Evolutionary conservation across 2,329 filamentous ascomycete species (phyloP).

Genomic region (Colletotrichum sp.): DNA sequence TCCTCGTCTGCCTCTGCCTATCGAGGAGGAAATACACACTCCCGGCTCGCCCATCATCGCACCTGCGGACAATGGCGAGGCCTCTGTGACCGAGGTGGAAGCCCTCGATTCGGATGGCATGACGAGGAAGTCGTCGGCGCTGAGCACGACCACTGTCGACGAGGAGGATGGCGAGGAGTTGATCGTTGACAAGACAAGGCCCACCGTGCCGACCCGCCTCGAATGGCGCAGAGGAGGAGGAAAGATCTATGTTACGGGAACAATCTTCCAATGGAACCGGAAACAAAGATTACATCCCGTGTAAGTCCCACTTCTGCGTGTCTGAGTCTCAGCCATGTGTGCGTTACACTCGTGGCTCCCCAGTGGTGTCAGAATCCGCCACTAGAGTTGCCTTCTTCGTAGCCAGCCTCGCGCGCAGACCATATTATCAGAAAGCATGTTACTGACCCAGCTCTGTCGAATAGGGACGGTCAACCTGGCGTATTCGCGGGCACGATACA

Average conservation of each 20-base stretch:
- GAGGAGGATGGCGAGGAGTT: constrained; percentile 82
- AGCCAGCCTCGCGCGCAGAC: neutral
- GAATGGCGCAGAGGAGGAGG: constrained; percentile 87
- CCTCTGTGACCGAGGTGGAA: constrained; percentile 58
- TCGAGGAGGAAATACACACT: constrained; percentile 88
- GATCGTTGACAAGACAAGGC: constrained; percentile 74
- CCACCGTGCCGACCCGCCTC: constrained; percentile 82
- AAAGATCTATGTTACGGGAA: constrained; percentile 95
- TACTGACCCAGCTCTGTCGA: neutral
- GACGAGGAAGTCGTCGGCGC: constrained; percentile 60
- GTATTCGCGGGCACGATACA: constrained; percentile 80
- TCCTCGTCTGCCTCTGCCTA: constrained; percentile 88
- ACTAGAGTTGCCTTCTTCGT: neutral
- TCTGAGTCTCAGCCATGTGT: constrained; percentile 16
- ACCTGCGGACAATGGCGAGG: constrained; percentile 68
- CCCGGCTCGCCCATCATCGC: constrained; percentile 90
- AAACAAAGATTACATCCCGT: constrained; percentile 87
- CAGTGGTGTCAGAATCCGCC: neutral
- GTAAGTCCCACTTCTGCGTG: constrained; percentile 59
- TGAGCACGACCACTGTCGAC: constrained; percentile 71
- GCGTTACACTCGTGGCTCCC: constrained; percentile 14
- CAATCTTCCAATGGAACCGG: constrained; percentile 96
- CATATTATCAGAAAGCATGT: constrained; percentile 11
- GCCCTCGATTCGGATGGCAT: constrained; percentile 54
- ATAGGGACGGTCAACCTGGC: constrained; percentile 61